Conservation (phyloP, 805 yeast species). For the Wickerhamomyces subpelliculosus region DNA sequence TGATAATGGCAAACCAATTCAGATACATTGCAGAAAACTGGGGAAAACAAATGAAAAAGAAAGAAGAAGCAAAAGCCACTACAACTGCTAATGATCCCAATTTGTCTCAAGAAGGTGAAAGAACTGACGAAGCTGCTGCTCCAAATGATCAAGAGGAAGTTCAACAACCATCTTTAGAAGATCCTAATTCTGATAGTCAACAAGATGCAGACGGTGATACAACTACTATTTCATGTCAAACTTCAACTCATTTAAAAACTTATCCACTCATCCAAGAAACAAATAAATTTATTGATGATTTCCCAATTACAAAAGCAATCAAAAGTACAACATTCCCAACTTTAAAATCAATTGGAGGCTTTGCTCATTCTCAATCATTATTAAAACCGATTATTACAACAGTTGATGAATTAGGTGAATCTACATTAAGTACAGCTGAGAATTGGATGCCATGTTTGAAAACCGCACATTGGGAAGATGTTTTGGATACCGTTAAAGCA, state of each 20-base stretch:
- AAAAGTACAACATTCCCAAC: constrained; percentile 27
- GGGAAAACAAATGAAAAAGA: too few relatives aligned
- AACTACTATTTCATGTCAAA: constrained; percentile 2
- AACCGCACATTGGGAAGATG: constrained; percentile 42
- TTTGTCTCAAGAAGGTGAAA: too few relatives aligned
- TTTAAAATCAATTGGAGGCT: constrained; percentile 21
- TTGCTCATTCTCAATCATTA: constrained; percentile 27
- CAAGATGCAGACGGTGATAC: background rate
- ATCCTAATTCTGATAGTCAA: background rate
- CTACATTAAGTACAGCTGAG: constrained; percentile 52
- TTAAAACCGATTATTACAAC: constrained; percentile 36
- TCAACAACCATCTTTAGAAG: background rate
- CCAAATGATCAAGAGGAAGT: background rate
- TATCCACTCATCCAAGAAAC: constrained; percentile 44
- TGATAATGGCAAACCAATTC: too few relatives aligned
- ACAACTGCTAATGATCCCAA: too few relatives aligned
- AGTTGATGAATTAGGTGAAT: constrained; percentile 49
- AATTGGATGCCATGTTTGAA: constrained; percentile 49
- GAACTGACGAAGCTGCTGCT: background rate
- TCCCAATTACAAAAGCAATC: constrained; percentile 30
- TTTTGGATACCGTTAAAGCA: constrained; percentile 40
- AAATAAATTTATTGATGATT: too few relatives aligned
- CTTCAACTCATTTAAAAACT: constrained; percentile 31
- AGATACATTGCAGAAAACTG: too few relatives aligned
- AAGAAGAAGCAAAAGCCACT: too few relatives aligned